Conservation (phyloP, 2,329 filamentous ascomycete species). For the Escovopsis weberi region DNA sequence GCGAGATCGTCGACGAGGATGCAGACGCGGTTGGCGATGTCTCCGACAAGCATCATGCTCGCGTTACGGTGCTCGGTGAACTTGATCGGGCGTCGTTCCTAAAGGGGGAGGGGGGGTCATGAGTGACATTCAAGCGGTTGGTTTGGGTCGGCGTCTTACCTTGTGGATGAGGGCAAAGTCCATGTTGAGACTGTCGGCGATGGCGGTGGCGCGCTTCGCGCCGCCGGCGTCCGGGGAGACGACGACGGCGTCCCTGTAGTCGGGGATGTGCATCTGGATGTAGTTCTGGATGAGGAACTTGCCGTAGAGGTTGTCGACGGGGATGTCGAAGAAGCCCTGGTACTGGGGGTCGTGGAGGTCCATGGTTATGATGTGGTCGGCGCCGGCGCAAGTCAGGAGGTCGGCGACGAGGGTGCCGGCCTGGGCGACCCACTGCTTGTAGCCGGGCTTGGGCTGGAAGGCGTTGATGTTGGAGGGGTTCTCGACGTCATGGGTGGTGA, state of each 20-base stretch:
- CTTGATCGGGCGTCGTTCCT: constrained; percentile 80
- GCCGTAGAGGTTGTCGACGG: constrained; percentile 93
- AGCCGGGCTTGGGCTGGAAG: constrained; percentile 73
- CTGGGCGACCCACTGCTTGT: constrained; percentile 97
- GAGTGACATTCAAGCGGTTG: constrained; percentile 20
- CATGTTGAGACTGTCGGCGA: constrained; percentile 85
- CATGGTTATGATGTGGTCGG: constrained; percentile 96
- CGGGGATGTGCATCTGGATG: constrained; percentile 67
- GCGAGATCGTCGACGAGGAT: constrained; percentile 91
- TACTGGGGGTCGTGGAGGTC: constrained; percentile 94
- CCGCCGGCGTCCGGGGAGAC: constrained; percentile 94
- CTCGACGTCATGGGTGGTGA: constrained; percentile 51
- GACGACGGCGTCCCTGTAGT: constrained; percentile 75
- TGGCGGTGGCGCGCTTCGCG: constrained; percentile 88
- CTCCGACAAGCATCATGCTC: constrained; percentile 89
- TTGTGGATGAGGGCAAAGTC: constrained; percentile 98
- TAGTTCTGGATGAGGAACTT: constrained; percentile 57
- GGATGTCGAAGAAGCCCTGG: constrained; percentile 97
- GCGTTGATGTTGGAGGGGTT: constrained; percentile 40
- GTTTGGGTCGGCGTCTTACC: constrained; percentile 28
- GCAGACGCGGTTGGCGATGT: constrained; percentile 65
- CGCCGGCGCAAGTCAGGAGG: constrained; percentile 84
- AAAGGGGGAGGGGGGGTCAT: constrained; percentile 11
- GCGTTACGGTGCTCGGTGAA: constrained; percentile 82
- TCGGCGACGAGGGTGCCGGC: constrained; percentile 91